Percentiles rank a stretch among this genome's conserved stretches.
Evolutionary conservation across 257 asterid species (phyloP).

Genomic region (Penstemon davidsonii): DNA sequence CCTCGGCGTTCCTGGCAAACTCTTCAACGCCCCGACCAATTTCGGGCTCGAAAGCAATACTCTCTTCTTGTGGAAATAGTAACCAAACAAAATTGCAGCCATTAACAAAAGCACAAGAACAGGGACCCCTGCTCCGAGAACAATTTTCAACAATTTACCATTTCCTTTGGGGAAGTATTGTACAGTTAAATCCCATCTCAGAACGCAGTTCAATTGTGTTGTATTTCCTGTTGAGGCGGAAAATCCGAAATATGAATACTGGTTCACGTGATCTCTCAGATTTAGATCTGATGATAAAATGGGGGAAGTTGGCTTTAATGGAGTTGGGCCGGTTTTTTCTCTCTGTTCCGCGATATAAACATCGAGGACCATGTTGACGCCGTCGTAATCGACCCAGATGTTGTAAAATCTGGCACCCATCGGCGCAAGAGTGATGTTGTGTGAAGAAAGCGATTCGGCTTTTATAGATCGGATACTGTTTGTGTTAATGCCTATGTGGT

Average conservation of each 20-base stretch:
- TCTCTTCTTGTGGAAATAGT: constrained; percentile 35
- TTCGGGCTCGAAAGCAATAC: constrained; percentile 35
- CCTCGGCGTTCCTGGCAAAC: constrained; percentile 77
- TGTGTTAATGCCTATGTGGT: constrained; percentile 71
- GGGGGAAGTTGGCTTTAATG: constrained; percentile 47
- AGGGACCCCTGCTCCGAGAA: constrained; percentile 56
- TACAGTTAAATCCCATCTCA: constrained; percentile 80
- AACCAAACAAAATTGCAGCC: constrained; percentile 39
- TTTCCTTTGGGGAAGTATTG: constrained; percentile 38
- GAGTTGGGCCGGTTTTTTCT: constrained; percentile 39
- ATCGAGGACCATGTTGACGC: constrained; percentile 29
- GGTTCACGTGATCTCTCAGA: constrained; percentile 41
- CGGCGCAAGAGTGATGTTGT: constrained; percentile 61
- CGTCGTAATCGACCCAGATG: constrained; percentile 81
- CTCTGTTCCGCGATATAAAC: constrained; percentile 59
- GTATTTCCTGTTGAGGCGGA: constrained; percentile 72
- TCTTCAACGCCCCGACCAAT: constrained; percentile 60
- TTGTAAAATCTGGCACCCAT: constrained; percentile 44
- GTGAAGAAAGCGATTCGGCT: constrained; percentile 29
- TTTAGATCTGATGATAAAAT: constrained; percentile 34
- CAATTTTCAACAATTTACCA: constrained; percentile 28
- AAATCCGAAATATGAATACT: constrained; percentile 76
- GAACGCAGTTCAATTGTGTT: constrained; percentile 63
- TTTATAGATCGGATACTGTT: constrained; percentile 49
- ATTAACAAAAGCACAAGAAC: constrained; percentile 36